Conservation (phyloP, 371 early-diverging fungal species). For the Rhizopus delemar region DNA sequence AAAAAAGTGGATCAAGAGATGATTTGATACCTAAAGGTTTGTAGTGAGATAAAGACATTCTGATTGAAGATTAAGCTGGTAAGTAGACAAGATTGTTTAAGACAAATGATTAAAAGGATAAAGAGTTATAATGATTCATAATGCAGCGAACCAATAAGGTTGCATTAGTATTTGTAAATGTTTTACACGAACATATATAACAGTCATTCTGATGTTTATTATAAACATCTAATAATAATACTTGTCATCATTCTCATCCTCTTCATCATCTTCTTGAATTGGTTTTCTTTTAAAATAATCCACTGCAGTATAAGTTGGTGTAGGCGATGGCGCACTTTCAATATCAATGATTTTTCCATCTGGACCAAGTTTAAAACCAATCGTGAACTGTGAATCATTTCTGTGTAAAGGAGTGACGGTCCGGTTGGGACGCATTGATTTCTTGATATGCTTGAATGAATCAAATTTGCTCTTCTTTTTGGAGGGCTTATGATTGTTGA, state of each 20-base stretch:
- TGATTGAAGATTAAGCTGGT: not conserved
- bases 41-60: too few species aligned
- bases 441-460: slow-evolving; percentile 14
- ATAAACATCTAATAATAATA: too few species aligned
- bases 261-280: not conserved
- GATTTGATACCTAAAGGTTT: too few species aligned
- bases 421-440: slow-evolving; percentile 1
- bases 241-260: slow-evolving; percentile 2
- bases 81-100: not conserved
- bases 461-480: slow-evolving; percentile 17
- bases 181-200: too few species aligned
- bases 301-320: slow-evolving; percentile 8
- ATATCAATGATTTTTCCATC: slow-evolving; percentile 24
- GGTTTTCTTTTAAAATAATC: slow-evolving; percentile 14
- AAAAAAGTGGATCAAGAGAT: too few species aligned
- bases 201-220: too few species aligned
- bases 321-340: slow-evolving; percentile 18
- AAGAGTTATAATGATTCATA: not conserved
- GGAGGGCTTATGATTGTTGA: slow-evolving; percentile 27
- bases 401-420: not conserved
- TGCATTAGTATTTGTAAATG: too few species aligned
- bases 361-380: slow-evolving; percentile 13
- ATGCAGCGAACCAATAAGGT: not conserved
- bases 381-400: slow-evolving; percentile 17
- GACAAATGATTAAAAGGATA: not conserved